These are phyloP conservation scores for Euclidium syriacum DNA, from an alignment of 345 rosid species.

Conservation along the genomic window DNA sequence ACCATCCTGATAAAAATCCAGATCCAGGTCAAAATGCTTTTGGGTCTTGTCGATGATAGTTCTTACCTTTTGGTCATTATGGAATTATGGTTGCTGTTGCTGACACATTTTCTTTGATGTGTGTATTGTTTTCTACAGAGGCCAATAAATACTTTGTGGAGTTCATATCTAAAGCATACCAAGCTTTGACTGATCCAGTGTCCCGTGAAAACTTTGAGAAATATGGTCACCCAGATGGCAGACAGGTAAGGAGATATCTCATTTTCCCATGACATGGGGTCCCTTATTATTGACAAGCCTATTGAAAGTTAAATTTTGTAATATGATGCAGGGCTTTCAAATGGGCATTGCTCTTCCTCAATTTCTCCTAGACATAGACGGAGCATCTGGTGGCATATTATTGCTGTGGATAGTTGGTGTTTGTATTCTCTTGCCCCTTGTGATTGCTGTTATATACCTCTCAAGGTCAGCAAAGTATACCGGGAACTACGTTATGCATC, in stretches of 20 bases:
- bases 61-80: neutral
- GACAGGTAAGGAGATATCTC: slow-evolving; percentile 45
- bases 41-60: slow-evolving; percentile 14
- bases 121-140: slow-evolving; percentile 39
- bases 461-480: slow-evolving; percentile 95
- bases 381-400: slow-evolving; percentile 94
- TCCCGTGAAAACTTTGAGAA: slow-evolving; percentile 86
- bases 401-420: slow-evolving; percentile 96
- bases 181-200: slow-evolving; percentile 74
- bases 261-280: slow-evolving; percentile 2
- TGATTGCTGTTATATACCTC: slow-evolving; percentile 92
- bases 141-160: slow-evolving; percentile 69
- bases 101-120: slow-evolving; percentile 1
- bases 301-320: slow-evolving; percentile 13
- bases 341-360: slow-evolving; percentile 99
- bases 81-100: neutral
- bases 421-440: slow-evolving; percentile 93
- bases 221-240: slow-evolving; percentile 94
- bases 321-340: slow-evolving; percentile 81
- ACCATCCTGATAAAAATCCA: slow-evolving; percentile 99
- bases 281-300: neutral
- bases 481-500: slow-evolving; percentile 98
- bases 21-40: slow-evolving; percentile 79
- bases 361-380: slow-evolving; percentile 85
- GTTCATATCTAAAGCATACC: slow-evolving; percentile 76